Evolutionary conservation across 2,329 filamentous ascomycete species (phyloP).

Genomic region (Mycocentrospora acerina): DNA sequence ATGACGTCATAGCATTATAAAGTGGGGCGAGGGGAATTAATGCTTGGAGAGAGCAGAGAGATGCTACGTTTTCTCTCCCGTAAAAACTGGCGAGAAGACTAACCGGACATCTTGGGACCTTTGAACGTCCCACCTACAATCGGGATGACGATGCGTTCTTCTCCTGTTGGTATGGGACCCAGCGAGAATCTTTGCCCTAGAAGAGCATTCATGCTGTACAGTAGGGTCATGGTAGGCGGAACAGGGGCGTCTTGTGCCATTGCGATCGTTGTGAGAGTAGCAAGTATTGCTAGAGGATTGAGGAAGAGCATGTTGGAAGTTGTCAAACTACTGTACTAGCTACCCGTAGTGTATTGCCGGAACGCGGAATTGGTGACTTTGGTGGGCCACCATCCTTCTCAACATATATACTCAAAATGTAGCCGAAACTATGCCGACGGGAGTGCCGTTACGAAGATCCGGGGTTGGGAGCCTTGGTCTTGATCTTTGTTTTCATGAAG

Average conservation of each 20-base stretch:
- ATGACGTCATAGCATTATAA: constrained; percentile 16
- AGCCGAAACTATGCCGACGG: too few species aligned
- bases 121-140: constrained; percentile 34
- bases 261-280: constrained; percentile 5
- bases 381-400: too few species aligned
- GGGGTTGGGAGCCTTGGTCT: too few species aligned
- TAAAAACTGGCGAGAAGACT: too few species aligned
- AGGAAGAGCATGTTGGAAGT: constrained; percentile 12
- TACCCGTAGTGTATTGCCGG: too few species aligned
- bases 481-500: too few species aligned
- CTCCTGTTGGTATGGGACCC: constrained; percentile 18
- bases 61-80: too few species aligned
- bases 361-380: too few species aligned
- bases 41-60: too few species aligned
- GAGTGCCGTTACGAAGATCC: too few species aligned
- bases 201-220: constrained; percentile 25
- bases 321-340: not conserved
- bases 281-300: constrained; percentile 7
- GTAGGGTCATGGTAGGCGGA: constrained; percentile 21
- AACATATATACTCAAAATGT: too few species aligned
- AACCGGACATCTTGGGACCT: constrained; percentile 28
- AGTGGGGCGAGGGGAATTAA: too few species aligned
- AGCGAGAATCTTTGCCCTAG: constrained; percentile 25
- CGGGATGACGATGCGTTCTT: constrained; percentile 29
- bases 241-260: constrained; percentile 18